Percentiles rank a stretch among this genome's conserved stretches.
These are phyloP conservation scores for Pythium brachiatum DNA, from an alignment of 352 stramenopile species.

Conservation along the genomic window DNA sequence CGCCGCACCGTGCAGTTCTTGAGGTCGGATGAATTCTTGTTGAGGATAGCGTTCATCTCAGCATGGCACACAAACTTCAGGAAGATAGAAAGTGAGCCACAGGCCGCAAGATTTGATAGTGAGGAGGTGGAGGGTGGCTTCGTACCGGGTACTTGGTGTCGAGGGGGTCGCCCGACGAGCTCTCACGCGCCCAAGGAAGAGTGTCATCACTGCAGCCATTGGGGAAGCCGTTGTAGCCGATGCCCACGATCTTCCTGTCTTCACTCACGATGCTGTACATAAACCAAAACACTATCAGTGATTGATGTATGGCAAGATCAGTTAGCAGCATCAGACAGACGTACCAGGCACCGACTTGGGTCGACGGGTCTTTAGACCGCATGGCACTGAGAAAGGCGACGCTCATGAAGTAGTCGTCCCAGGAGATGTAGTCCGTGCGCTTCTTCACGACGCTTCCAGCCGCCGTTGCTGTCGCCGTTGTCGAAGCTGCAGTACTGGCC, in stretches of 20 bases:
- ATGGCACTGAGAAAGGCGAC: slow-evolving; percentile 98
- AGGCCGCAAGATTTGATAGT: background rate
- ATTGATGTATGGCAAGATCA: background rate
- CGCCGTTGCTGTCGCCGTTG: background rate
- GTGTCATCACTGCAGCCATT: slow-evolving; percentile 94
- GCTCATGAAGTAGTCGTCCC: slow-evolving; percentile 99
- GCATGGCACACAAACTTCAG: slow-evolving; percentile 97
- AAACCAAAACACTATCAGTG: background rate
- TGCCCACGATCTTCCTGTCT: slow-evolving; percentile 96
- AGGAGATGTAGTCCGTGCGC: slow-evolving; percentile 91
- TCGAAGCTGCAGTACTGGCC: background rate
- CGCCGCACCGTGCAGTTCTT: slow-evolving; percentile 83
- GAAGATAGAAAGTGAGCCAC: background rate
- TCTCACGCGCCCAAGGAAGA: slow-evolving; percentile 92
- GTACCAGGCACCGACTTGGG: slow-evolving; percentile 95
- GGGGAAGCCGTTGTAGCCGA: slow-evolving; percentile 99
- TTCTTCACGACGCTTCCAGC: slow-evolving; percentile 39
- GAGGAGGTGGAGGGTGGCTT: background rate
- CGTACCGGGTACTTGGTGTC: slow-evolving; percentile 94
- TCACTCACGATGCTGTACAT: slow-evolving; percentile 90
- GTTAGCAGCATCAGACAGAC: background rate
- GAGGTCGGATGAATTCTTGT: slow-evolving; percentile 96
- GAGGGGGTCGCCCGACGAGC: slow-evolving; percentile 59
- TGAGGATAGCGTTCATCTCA: slow-evolving; percentile 99
- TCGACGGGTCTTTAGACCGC: slow-evolving; percentile 98